Percentiles rank a stretch among this genome's conserved stretches.
Evolutionary conservation across 257 asterid genomes (phyloP).

Genomic region (Catharanthus roseus): DNA sequence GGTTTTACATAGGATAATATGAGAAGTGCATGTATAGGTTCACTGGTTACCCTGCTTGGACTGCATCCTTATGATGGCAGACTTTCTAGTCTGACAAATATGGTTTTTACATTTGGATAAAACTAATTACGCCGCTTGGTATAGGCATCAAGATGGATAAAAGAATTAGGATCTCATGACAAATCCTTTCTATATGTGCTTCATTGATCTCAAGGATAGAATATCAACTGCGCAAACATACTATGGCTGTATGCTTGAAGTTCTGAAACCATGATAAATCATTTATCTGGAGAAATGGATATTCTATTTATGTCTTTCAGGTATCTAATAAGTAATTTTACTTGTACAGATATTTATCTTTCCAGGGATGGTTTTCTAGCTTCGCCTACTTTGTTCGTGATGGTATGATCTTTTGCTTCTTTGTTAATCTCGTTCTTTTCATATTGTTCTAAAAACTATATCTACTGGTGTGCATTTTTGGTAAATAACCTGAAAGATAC

Average conservation of each 20-base stretch:
- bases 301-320: neutral
- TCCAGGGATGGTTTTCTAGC: slow-evolving; percentile 25
- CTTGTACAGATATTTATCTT: slow-evolving; percentile 23
- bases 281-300: neutral
- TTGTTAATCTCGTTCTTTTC: neutral
- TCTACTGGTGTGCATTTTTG: neutral
- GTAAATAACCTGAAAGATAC: neutral
- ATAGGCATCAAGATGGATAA: neutral
- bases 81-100: neutral
- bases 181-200: neutral
- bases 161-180: no score
- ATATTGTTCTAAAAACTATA: neutral
- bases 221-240: neutral
- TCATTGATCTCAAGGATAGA: neutral
- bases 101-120: neutral
- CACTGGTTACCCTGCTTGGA: no score
- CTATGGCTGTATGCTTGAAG: neutral
- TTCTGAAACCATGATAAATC: neutral
- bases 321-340: neutral
- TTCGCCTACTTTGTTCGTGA: slow-evolving; percentile 17
- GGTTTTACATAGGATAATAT: no score
- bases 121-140: neutral
- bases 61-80: neutral
- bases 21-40: neutral
- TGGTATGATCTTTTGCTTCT: slow-evolving; percentile 23